Evolutionary conservation across 73 alveolate species (phyloP).

Genomic region (Blepharisma japonicum): DNA sequence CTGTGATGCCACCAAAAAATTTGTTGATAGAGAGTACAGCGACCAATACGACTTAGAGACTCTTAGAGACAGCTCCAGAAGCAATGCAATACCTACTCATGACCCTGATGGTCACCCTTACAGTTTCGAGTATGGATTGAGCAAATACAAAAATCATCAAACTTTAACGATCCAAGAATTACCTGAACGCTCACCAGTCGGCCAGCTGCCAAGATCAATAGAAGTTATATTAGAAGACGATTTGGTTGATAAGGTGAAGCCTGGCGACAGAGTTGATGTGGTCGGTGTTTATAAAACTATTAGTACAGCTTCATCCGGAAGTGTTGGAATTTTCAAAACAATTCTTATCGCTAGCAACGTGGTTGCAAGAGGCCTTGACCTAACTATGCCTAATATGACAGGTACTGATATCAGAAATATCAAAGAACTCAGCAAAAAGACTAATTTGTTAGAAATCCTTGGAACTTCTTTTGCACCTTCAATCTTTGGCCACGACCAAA

Average conservation of each 20-base stretch:
- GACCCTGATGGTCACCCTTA: constrained; percentile 89
- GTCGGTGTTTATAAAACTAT: constrained; percentile 92
- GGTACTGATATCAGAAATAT: constrained; percentile 82
- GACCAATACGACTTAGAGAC: constrained; percentile 63
- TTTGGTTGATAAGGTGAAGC: constrained; percentile 95
- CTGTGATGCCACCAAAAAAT: constrained; percentile 82
- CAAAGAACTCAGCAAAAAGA: constrained; percentile 74
- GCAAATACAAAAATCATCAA: constrained; percentile 87
- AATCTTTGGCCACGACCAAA: constrained; percentile 90
- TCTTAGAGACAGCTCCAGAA: constrained; percentile 43
- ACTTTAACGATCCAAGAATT: constrained; percentile 91
- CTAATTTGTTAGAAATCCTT: constrained; percentile 73
- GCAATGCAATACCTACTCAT: constrained; percentile 75
- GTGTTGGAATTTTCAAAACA: constrained; percentile 75
- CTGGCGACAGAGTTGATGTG: constrained; percentile 98
- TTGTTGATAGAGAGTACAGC: constrained; percentile 66
- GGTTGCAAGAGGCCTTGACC: constrained; percentile 55
- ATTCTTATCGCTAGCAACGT: constrained; percentile 74
- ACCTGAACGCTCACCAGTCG: constrained; percentile 99
- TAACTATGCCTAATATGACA: constrained; percentile 66
- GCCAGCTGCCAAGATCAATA: constrained; percentile 96
- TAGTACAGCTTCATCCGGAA: constrained; percentile 47
- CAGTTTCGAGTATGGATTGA: constrained; percentile 89
- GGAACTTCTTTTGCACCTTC: constrained; percentile 96
- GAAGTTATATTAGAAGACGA: constrained; percentile 91